Percentiles rank a stretch among this genome's conserved stretches.
phyloP scores from a whole-genome alignment of 768 basidiomycete species.

The Tremella yokohamensis region DNA sequence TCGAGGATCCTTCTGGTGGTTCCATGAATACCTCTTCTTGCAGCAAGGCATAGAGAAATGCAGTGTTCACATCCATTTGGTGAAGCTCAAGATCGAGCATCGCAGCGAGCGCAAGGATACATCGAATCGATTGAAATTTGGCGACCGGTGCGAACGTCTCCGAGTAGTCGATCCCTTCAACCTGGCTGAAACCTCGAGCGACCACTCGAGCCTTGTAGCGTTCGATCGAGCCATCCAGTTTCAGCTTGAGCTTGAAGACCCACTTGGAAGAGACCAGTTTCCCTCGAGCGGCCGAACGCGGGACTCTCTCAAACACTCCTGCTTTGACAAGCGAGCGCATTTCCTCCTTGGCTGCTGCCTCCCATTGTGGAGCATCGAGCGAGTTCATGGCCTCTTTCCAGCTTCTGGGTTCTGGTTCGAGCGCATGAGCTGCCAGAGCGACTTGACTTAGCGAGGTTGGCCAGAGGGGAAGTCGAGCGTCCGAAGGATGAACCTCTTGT shows the following conservation, averaged over 20 bases:
- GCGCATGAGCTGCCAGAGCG: constrained; percentile 7
- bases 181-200: constrained; percentile 20
- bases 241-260: constrained; percentile 9
- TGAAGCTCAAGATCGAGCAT: constrained; percentile 17
- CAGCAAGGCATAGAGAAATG: constrained; percentile 20
- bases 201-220: constrained; percentile 26
- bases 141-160: constrained; percentile 24
- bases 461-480: constrained; percentile 6
- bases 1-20: constrained; percentile 11
- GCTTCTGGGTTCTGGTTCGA: constrained; percentile 2
- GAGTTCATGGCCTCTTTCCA: constrained; percentile 4
- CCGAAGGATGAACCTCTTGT: constrained; percentile 5
- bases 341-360: constrained; percentile 4
- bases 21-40: constrained; percentile 13
- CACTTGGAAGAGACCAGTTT: constrained; percentile 6
- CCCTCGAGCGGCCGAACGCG: constrained; percentile 7
- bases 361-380: constrained; percentile 1
- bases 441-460: constrained; percentile 6
- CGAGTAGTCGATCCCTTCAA: constrained; percentile 15
- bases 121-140: constrained; percentile 13
- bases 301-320: constrained; percentile 1
- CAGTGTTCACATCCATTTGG: constrained; percentile 21
- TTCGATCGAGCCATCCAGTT: constrained; percentile 8
- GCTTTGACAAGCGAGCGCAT: constrained; percentile 5
- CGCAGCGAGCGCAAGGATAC: constrained; percentile 17